Evolutionary conservation across 495 filamentous ascomycete genomes (phyloP).

Genomic region (Thermothielavioides terrestris): DNA sequence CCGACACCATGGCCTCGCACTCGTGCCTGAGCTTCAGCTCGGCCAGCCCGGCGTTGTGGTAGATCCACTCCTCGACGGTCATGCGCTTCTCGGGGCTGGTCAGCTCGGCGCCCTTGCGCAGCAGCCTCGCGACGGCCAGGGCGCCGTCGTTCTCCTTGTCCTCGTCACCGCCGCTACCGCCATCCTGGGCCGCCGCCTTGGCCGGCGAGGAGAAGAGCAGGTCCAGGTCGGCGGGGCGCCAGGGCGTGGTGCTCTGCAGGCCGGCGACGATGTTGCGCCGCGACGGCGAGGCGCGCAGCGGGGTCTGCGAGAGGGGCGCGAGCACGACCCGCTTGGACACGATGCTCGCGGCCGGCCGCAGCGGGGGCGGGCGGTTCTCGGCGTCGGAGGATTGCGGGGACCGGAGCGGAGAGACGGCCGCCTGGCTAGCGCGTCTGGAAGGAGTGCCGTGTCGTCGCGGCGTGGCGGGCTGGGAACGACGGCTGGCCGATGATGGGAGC

Average conservation of each 20-base stretch:
- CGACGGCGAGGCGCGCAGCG: slow-evolving; percentile 50
- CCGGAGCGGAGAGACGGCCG: slow-evolving; percentile 43
- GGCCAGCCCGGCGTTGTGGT: slow-evolving; percentile 65
- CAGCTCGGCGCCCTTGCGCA: slow-evolving; percentile 47
- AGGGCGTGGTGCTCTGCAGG: slow-evolving; percentile 54
- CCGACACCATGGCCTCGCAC: slow-evolving; percentile 69
- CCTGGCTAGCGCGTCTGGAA: slow-evolving; percentile 29
- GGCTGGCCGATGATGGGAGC: slow-evolving; percentile 18
- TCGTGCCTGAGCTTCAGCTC: slow-evolving; percentile 69
- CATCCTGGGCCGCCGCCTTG: slow-evolving; percentile 39
- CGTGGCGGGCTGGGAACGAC: slow-evolving; percentile 21
- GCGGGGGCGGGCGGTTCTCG: slow-evolving; percentile 64
- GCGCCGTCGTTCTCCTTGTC: slow-evolving; percentile 38
- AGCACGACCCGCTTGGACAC: slow-evolving; percentile 29
- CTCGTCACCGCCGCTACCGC: background rate
- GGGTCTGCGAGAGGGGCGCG: slow-evolving; percentile 42
- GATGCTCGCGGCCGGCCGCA: slow-evolving; percentile 24
- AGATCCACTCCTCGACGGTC: slow-evolving; percentile 90
- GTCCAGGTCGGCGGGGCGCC: slow-evolving; percentile 68
- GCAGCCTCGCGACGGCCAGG: slow-evolving; percentile 31
- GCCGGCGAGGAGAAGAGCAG: slow-evolving; percentile 41
- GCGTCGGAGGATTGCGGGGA: slow-evolving; percentile 74
- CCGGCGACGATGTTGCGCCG: slow-evolving; percentile 50
- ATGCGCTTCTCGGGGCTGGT: slow-evolving; percentile 74
- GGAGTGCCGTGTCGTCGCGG: slow-evolving; percentile 24